Evolutionary conservation across 225 moss, liverwort and hornwort species (phyloP), one percentile per base, ranked within the genome.

Genomic region (Climacium dendroides): DNA sequence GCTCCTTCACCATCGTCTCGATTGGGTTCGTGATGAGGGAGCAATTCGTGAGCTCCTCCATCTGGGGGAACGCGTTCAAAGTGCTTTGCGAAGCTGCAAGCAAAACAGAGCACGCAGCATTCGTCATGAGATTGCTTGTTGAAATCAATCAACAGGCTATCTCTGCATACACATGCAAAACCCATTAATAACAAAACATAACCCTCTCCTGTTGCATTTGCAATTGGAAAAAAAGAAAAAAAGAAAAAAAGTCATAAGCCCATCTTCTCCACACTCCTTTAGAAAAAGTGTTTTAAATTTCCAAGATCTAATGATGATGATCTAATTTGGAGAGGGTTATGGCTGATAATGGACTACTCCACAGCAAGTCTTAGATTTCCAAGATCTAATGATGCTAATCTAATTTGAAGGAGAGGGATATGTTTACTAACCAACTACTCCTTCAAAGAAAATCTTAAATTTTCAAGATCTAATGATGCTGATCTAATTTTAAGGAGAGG

Each of bases 21-120:
- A 92, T 89, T 9, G 91, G 91, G n/a, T 86, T 88, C 15, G 30
- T 39, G 19, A 94, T 82, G 0, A 94, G 81, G 12, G 92, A 91
- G 50, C 94, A 94, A 2, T 94, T 85, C 2, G 92, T 92, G 55
- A 94, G 90, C 50, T 73, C 83, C 48, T 94, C 80, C 88, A 94
- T 91, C 20, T 3, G 2, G 13, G 94, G 94, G 10, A 94, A 94
- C 41, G 94, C 88, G 54, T 92, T 62, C 86, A 94, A 87, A 37
- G 91, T 90, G 48, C 62, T 78, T 53, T 91, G 90, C 0, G 92
- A 91, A 78, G 94, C 94, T 94, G 90, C 90, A 88, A 63, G 16
- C 55, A 81, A n/a, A 80, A 17, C 34, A 45, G 12, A 34, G n/a
- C 75, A 52, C 50, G 37, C 85, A 85, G 4, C 52, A 13, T 47